phyloP scores from a whole-genome alignment of 2,329 filamentous ascomycete species.

The Talaromyces sp. region DNA sequence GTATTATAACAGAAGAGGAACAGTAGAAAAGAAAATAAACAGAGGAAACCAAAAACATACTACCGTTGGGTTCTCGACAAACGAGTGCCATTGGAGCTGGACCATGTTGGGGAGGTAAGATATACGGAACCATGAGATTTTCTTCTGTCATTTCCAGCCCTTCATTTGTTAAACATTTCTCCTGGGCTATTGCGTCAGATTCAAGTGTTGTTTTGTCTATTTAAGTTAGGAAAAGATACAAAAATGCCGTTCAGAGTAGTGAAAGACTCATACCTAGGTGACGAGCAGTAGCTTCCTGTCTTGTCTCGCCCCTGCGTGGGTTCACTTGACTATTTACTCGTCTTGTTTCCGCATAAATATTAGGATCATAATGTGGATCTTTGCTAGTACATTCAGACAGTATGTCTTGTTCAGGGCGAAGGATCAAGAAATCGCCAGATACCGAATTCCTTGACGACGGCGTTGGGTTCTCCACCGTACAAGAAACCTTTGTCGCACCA shows the following conservation, averaged over 20 bases:
- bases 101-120: constrained; percentile 48
- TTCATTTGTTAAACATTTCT: constrained; percentile 49
- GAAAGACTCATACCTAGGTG: constrained; percentile 49
- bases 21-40: too few species aligned
- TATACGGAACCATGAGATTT: constrained; percentile 62
- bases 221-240: background rate
- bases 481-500: constrained; percentile 37
- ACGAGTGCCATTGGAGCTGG: constrained; percentile 68
- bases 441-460: background rate
- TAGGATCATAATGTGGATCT: constrained; percentile 59
- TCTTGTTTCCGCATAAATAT: constrained; percentile 56
- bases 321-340: constrained; percentile 57
- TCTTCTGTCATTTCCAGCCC: constrained; percentile 50
- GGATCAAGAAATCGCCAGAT: background rate
- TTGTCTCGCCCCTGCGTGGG: constrained; percentile 46
- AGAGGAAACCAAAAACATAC: constrained; percentile 19
- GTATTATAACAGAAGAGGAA: too few species aligned
- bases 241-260: background rate
- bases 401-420: constrained; percentile 6
- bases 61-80: constrained; percentile 61
- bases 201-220: constrained; percentile 7
- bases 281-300: constrained; percentile 55
- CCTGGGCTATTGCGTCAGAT: constrained; percentile 27
- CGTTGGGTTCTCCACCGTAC: background rate
- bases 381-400: constrained; percentile 54